Evolutionary conservation across 768 basidiomycete species (phyloP), one percentile per base, ranked within the genome.

Genomic region (Mycena pura): DNA sequence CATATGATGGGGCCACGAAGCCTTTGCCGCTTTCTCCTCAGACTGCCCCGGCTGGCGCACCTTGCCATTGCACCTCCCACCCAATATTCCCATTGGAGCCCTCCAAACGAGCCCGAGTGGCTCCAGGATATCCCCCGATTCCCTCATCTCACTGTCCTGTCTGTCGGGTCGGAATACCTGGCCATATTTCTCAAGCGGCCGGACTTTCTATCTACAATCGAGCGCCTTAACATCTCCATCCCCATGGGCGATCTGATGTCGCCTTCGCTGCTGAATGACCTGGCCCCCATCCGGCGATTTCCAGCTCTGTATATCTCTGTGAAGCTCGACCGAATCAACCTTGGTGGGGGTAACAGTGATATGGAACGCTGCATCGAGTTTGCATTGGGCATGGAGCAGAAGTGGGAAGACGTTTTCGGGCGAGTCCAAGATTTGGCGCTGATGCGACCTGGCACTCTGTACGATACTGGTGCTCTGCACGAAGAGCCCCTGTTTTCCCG

Each of bases 331-430:
- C 6, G 41, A 31, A 41, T 41, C 52, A 9, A 25, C 29, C 24
- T 41, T n/a, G n/a, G n/a, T n/a, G n/a, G n/a, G n/a, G n/a, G n/a
- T n/a, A n/a, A n/a, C 22, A 10, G 28, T 17, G 27, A 19, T 6
- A 54, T 54, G 52, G 39, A 54, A 17, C 13, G 41, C 14, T 54
- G 52, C 52, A 54, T 54, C 28, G 52, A 54, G n/a, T 25, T 54
- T n/a, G 31, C 39, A 10, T 40, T 54, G 14, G 52, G 31, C 8
- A n/a, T 54, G 52, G 22, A 15, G 5, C 14, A 14, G 6, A 41
- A 43, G 52, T 54, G 52, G 52, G 15, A 6, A 17, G 22, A 29
- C 24, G 39, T 43, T 7, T 54, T 54, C 22, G 38, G 39, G 10
- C 52, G 39, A 15, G 52, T 54, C 17, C 8, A n/a, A 24, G 24